These are phyloP conservation scores for Pleurotus tuber-regium DNA, from an alignment of 768 basidiomycete genomes.

Conservation along the genomic window DNA sequence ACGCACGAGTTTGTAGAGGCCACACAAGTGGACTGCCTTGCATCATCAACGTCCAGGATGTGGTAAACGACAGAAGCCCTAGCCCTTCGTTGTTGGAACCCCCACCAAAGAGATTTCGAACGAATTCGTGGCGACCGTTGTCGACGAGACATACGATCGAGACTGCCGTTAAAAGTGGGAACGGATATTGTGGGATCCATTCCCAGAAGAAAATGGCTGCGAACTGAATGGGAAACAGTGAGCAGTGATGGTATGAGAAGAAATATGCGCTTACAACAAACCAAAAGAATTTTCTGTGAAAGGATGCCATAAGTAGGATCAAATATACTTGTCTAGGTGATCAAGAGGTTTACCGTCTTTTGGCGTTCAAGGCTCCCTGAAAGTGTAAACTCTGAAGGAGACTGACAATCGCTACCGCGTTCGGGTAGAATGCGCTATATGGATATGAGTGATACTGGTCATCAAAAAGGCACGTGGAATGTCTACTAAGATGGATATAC, in stretches of 20 bases:
- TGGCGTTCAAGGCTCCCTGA: conserved; percentile 46
- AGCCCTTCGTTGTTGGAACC: conserved; percentile 52
- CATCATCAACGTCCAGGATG: conserved; percentile 52
- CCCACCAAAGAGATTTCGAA: conserved; percentile 39
- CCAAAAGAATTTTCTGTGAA: conserved; percentile 46
- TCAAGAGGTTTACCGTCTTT: conserved; percentile 24
- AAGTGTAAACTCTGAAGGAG: conserved; percentile 54
- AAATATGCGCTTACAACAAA: conserved; percentile 39
- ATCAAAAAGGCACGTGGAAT: neutral
- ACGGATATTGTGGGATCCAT: conserved; percentile 23
- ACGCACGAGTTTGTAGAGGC: conserved; percentile 53
- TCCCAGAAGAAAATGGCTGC: conserved; percentile 48
- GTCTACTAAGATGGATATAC: conserved; percentile 57
- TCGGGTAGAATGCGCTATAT: conserved; percentile 46
- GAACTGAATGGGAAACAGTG: conserved; percentile 20
- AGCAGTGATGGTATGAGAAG: neutral
- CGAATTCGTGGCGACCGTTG: conserved; percentile 40
- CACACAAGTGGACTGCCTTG: conserved; percentile 54
- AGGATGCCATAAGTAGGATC: no score
- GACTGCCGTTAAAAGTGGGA: conserved; percentile 36
- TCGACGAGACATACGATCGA: conserved; percentile 47
- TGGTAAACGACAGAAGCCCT: conserved; percentile 43
- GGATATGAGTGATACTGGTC: conserved; percentile 13
- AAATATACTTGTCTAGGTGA: no score
- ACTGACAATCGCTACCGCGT: conserved; percentile 48